Base-by-base conservation (phyloP, 352 stramenopile species). In the Phytophthora tentaculata region DNA sequence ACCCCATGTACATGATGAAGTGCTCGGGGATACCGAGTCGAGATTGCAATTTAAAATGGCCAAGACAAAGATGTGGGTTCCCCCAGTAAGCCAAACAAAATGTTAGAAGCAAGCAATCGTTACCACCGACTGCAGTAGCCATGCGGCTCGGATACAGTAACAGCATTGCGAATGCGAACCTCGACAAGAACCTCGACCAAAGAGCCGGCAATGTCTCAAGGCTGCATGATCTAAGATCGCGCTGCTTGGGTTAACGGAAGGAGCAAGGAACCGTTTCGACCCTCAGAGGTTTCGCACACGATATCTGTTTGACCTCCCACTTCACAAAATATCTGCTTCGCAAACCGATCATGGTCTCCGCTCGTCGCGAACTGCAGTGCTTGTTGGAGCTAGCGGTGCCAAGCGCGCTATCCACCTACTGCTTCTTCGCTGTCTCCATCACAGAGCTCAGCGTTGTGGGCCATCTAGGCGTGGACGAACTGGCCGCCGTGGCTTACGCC, bases 391-490 rank as follows among this genome's bases (percentile, higher is more conserved):
- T 92, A 39, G 80, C 81, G 57, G 58, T 89, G 52, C 82, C 84
- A 14, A 73, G 76, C 53, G 82, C 81, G 32, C 39, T 87, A 37
- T 90, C 82, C 20, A 90, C 81, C 37, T 90, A 90, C 79, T 87
- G 76, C 80, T 91, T 91, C 80, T 91, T 93, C 66, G 83, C 82
- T 22, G 80, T 93, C 57, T 91, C 79, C 28, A 73, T 96, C 62
- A 94, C 86, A 7, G 83, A 94, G 74, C 78, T 95, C 44, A 90
- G 84, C 64, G 78, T 96, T 50, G 76, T 94, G 72, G 87, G 87
- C 10, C 83, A 96, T 63, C 62, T 96, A 32, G 89, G 87, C 44
- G 84, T 92, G 23, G 70, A 87, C 57, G 80, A 92, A 51, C 76
- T 96, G 48, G 88, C 89, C n/a, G 86, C 84, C 44, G 82, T 91